Conservation (phyloP, 2,329 filamentous ascomycete genomes). For the Apiospora hydei region DNA sequence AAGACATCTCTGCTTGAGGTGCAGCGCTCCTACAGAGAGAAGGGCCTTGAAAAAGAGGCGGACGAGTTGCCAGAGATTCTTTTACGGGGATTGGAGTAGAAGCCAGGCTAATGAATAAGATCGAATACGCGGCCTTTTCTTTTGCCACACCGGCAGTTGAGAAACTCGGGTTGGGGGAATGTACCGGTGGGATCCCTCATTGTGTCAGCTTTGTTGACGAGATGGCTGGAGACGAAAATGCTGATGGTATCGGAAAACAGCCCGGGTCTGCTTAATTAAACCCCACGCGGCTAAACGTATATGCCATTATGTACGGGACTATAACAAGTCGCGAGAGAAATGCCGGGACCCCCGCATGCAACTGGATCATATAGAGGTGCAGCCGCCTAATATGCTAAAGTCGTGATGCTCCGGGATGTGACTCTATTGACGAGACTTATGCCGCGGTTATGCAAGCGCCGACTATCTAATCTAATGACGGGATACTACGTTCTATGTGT, state of each 20-base stretch:
- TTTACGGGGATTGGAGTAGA: not conserved
- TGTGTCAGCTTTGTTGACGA: not conserved
- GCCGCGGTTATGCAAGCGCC: constrained; percentile 13
- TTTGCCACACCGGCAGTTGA: constrained; percentile 3
- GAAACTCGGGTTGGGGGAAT: not conserved
- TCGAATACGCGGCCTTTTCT: not conserved
- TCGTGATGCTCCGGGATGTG: constrained; percentile 8
- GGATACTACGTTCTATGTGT: not conserved
- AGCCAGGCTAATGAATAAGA: constrained; percentile 2
- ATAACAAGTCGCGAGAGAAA: constrained; percentile 9
- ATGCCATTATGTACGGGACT: not conserved
- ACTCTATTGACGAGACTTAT: not conserved
- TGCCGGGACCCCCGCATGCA: constrained; percentile 16
- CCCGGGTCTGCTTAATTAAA: not conserved
- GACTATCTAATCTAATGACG: not conserved
- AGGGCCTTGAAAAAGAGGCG: not conserved
- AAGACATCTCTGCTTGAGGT: not conserved
- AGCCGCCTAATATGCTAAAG: constrained; percentile 20
- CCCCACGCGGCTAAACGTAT: constrained; percentile 6
- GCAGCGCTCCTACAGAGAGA: not conserved
- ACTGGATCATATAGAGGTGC: not conserved
- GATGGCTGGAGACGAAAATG: not conserved
- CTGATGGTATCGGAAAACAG: not conserved
- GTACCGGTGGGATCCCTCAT: not conserved
- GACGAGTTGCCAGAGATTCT: not conserved